phyloP scores from a whole-genome alignment of 768 basidiomycete species.

The Pholiota microspora region DNA sequence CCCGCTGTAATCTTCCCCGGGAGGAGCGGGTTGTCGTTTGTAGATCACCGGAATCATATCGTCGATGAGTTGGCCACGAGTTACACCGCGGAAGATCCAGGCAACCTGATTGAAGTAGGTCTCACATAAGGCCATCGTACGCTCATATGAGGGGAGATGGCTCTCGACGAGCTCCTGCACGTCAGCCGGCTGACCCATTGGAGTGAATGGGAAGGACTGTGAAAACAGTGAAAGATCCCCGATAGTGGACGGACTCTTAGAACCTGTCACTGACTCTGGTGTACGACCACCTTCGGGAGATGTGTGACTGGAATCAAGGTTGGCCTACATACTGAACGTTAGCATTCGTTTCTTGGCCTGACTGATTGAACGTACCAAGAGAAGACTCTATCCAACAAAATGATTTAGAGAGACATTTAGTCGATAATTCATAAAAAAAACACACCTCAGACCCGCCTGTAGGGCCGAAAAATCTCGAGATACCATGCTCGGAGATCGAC shows the following conservation, averaged over 20 bases:
- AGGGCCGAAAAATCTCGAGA: constrained; percentile 63
- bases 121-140: constrained; percentile 55
- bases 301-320: constrained; percentile 19
- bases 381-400: background rate
- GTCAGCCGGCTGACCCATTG: constrained; percentile 44
- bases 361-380: constrained; percentile 19
- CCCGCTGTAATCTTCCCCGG: constrained; percentile 34
- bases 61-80: constrained; percentile 61
- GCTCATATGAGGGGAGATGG: constrained; percentile 53
- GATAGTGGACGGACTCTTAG: constrained; percentile 19
- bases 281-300: constrained; percentile 21
- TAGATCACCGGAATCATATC: constrained; percentile 65
- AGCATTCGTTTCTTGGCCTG: no score
- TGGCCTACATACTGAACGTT: constrained; percentile 26
- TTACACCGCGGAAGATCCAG: constrained; percentile 63
- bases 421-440: no score
- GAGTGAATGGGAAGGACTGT: constrained; percentile 62
- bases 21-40: constrained; percentile 42
- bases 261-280: constrained; percentile 21
- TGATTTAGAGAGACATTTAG: background rate
- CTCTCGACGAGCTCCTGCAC: constrained; percentile 48
- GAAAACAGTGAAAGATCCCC: constrained; percentile 49
- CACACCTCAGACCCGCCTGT: constrained; percentile 69
- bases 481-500: constrained; percentile 57
- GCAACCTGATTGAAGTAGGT: constrained; percentile 62